Percentiles rank a stretch among this genome's conserved stretches.
Conservation (phyloP, 2,329 filamentous ascomycete genomes). For the Epichloe aotearoae region DNA sequence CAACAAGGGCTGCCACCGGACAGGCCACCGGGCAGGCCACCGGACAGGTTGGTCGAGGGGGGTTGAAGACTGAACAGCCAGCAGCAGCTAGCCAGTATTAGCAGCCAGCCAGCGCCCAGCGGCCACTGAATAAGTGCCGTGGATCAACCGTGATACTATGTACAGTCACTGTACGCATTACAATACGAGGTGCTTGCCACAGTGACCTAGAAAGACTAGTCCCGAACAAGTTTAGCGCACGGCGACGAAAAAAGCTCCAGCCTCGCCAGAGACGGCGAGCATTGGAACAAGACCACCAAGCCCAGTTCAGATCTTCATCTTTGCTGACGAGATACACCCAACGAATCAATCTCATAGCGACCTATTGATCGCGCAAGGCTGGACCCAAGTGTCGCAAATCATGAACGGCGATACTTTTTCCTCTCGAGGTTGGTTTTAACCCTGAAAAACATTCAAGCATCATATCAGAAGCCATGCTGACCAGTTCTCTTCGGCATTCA, state of each 20-base stretch:
- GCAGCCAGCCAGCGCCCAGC: not conserved
- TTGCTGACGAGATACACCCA: not conserved
- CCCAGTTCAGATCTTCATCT: not conserved
- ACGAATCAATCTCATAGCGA: slow-evolving; percentile 4
- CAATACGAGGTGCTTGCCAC: not conserved
- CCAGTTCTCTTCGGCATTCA: slow-evolving; percentile 13
- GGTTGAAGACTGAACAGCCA: no score
- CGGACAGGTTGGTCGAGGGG: not conserved
- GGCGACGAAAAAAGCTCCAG: slow-evolving; percentile 30
- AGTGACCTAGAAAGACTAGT: slow-evolving; percentile 8
- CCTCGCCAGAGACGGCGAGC: slow-evolving; percentile 18
- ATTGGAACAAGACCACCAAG: slow-evolving; percentile 11
- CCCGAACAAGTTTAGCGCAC: slow-evolving; percentile 15
- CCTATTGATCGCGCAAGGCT: slow-evolving; percentile 6
- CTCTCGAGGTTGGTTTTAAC: slow-evolving; percentile 39
- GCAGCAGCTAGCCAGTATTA: not conserved
- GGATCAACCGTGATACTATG: not conserved
- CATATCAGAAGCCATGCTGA: slow-evolving; percentile 1
- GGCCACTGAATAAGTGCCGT: not conserved
- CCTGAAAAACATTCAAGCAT: not conserved
- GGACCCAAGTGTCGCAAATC: slow-evolving; percentile 15
- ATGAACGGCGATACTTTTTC: slow-evolving; percentile 85
- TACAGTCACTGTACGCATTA: not conserved
- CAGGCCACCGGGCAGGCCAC: no score
- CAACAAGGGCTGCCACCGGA: not conserved